Conservation (phyloP, 148 eudicot genomes). For the Amaranthus hypochondriacus region DNA sequence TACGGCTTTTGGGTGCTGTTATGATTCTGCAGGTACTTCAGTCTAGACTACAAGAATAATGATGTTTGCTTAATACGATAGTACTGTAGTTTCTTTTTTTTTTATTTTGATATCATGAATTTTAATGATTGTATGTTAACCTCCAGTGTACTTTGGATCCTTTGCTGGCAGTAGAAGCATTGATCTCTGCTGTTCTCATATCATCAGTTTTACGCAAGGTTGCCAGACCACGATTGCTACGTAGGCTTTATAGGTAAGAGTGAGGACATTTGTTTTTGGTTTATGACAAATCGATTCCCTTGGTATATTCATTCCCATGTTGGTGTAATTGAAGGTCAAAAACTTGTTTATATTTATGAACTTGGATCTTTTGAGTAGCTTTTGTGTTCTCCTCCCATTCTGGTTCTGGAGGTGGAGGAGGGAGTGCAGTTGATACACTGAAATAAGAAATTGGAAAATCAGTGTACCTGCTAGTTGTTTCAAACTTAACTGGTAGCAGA, state of each 20-base stretch:
- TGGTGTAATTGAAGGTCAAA: not conserved
- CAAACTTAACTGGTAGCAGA: too few species aligned
- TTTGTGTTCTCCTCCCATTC: too few species aligned
- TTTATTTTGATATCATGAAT: not conserved
- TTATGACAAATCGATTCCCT: not conserved
- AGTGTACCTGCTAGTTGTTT: too few species aligned
- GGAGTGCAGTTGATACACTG: too few species aligned
- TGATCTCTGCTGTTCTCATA: slow-evolving; percentile 47
- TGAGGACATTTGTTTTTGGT: not conserved
- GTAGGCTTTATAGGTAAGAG: slow-evolving; percentile 49
- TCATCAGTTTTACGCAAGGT: slow-evolving; percentile 41
- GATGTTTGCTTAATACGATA: not conserved
- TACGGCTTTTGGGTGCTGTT: slow-evolving; percentile 59
- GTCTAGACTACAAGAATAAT: not conserved
- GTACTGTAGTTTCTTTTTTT: not conserved
- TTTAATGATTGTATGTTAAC: slow-evolving; percentile 23
- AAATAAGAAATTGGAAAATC: too few species aligned
- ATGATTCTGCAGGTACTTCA: slow-evolving; percentile 73
- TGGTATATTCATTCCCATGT: not conserved
- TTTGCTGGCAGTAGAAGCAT: slow-evolving; percentile 58
- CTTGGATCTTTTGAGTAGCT: too few species aligned
- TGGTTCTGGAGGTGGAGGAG: too few species aligned
- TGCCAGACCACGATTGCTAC: slow-evolving; percentile 36
- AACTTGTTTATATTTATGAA: too few species aligned
- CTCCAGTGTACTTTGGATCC: slow-evolving; percentile 80